Conservation (phyloP, 169 alveolate genomes). For the Plasmodium chabaudi region DNA sequence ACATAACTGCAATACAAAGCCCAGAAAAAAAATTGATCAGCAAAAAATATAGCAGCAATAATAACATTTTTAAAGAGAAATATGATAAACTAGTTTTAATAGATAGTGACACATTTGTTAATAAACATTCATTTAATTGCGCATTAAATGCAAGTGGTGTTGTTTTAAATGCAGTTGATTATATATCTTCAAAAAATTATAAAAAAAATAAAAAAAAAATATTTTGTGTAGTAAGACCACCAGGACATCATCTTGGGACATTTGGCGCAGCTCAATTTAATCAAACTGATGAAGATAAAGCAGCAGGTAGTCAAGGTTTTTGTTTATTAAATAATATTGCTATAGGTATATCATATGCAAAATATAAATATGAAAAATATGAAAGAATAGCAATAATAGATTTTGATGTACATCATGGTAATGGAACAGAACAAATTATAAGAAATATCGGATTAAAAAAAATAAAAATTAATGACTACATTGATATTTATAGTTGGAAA, state of each 20-base stretch:
- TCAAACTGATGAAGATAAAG: slow-evolving; percentile 84
- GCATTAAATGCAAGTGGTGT: slow-evolving; percentile 74
- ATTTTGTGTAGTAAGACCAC: slow-evolving; percentile 94
- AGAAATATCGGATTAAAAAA: slow-evolving; percentile 86
- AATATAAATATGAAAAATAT: slow-evolving; percentile 89
- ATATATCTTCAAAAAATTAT: slow-evolving; percentile 3
- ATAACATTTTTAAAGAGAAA: slow-evolving; percentile 7
- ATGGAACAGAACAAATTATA: slow-evolving; percentile 99
- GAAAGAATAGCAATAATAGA: slow-evolving; percentile 97
- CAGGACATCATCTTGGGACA: slow-evolving; percentile 99
- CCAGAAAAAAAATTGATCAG: slow-evolving; percentile 90
- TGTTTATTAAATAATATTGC: slow-evolving; percentile 98
- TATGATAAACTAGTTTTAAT: slow-evolving; percentile 42
- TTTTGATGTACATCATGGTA: slow-evolving; percentile 99
- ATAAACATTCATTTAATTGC: slow-evolving; percentile 66
- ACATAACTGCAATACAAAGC: background rate
- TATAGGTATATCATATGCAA: slow-evolving; percentile 97
- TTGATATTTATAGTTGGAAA: slow-evolving; percentile 83
- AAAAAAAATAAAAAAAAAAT: slow-evolving; percentile 63
- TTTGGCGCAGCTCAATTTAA: slow-evolving; percentile 94
- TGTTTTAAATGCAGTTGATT: slow-evolving; percentile 71
- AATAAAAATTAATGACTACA: slow-evolving; percentile 75
- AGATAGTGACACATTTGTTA: slow-evolving; percentile 67
- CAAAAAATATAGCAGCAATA: slow-evolving; percentile 75
- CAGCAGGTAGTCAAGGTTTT: slow-evolving; percentile 96